Base-by-base conservation (phyloP, 306 rosid species). In the Delonix regia region DNA sequence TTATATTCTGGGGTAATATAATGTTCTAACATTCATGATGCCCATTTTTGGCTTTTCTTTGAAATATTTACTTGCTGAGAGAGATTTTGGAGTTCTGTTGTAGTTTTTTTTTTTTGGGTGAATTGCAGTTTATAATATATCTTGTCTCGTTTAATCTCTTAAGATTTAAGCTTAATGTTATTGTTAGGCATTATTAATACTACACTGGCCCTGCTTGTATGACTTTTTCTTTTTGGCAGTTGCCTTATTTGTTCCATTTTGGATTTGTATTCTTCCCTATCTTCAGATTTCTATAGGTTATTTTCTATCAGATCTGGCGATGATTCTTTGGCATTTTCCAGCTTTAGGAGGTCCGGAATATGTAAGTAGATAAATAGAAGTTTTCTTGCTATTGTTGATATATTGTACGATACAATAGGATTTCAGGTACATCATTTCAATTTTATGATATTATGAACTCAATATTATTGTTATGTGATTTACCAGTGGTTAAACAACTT, bases 301-400 rank as follows among this genome's bases (percentile, higher is more conserved):
- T 84, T 94, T 94, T 83, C 86, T 92, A 67, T 68, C 98, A 60
- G 98, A 94, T 86, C 72, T 94, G 80, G 90, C 85, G 15, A 89
- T 94, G 97, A 80, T 94, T 74, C 82, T 87, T 69, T 90, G 98
- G 97, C 69, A 57, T 73, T 94, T 84, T 82, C 98, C 98, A 19
- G 92, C 93, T 71, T 82, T 94, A 78, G 98, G 98, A 28, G 98
- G 97, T 69, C 59, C 85, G 69, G 98, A 92, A 87, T 94, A 92
- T 80, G 98, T 94, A 88, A 92, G 98, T 87, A 24, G 25, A 81
- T 52, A 76, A 83, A 66, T 82, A 53, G 33, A 18, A 24, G 34
- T 53, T 82, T 77, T 25, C 51, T 69, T 77, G 38, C 47, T 78
- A 27, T 24, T 8, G 24, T 47, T 61, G 25, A 51, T 75, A 44